Conservation (phyloP, 1,284 basidiomycete species). For the Violaceomyces palustris region DNA sequence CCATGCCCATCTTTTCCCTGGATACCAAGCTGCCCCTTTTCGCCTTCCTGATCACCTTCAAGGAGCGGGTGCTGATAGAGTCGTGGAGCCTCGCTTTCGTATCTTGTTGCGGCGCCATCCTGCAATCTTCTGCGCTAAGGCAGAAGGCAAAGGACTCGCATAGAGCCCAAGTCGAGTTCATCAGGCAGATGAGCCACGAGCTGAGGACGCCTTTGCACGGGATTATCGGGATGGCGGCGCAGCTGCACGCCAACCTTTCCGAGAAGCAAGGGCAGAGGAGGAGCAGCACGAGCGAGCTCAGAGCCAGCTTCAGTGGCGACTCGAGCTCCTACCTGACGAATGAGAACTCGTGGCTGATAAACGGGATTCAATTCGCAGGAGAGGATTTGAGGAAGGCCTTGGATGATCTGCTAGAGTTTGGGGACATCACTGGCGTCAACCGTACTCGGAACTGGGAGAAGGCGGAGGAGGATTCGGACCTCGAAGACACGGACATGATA, state of each 20-base stretch:
- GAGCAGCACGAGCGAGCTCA: no score
- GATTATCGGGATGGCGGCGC: background rate
- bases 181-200: constrained; percentile 1
- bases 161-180: background rate
- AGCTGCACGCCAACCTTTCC: background rate
- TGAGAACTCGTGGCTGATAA: background rate
- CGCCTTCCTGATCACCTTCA: background rate
- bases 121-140: background rate
- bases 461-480: no score
- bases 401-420: background rate
- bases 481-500: constrained; percentile 15
- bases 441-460: no score
- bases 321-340: no score
- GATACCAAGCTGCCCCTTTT: no score
- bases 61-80: background rate
- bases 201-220: background rate
- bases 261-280: no score
- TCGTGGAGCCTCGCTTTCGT: background rate
- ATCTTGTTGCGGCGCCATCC: background rate
- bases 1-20: no score
- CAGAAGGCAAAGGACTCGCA: background rate
- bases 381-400: background rate
- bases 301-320: no score
- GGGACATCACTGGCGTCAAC: background rate
- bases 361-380: background rate